Conservation (phyloP, 1,139 yeast species). For the Suhomyces panamericanus region DNA sequence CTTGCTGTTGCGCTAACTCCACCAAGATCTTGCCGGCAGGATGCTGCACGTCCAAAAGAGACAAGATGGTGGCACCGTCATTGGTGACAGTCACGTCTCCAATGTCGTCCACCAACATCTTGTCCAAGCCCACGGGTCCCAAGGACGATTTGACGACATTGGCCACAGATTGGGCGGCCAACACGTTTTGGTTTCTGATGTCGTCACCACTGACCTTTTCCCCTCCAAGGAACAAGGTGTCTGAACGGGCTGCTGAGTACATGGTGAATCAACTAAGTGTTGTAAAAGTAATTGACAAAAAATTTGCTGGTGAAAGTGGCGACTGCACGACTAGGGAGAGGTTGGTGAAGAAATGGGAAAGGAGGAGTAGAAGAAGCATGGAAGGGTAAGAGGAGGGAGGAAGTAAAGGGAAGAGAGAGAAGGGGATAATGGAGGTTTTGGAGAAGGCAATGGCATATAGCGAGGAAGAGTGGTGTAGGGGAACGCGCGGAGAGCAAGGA, state of each 20-base stretch:
- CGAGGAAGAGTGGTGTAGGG: too few species aligned
- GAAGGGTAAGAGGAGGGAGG: neutral
- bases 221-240: constrained; percentile 91
- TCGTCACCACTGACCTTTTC: constrained; percentile 96
- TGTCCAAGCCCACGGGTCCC: constrained; percentile 98
- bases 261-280: constrained; percentile 18
- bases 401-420: neutral
- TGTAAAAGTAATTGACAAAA: constrained; percentile 5
- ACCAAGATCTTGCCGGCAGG: constrained; percentile 98
- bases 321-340: constrained; percentile 5
- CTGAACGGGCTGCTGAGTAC: constrained; percentile 75
- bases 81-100: constrained; percentile 99
- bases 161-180: constrained; percentile 96
- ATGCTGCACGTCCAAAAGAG: constrained; percentile 92
- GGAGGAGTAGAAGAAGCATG: neutral
- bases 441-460: too few species aligned
- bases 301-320: constrained; percentile 8
- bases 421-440: neutral
- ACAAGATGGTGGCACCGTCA: constrained; percentile 96
- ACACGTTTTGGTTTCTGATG: constrained; percentile 90
- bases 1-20: constrained; percentile 98
- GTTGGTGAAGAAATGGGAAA: neutral
- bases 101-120: constrained; percentile 98
- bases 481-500: too few species aligned
- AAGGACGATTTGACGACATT: constrained; percentile 95